These are phyloP conservation scores for Scytalidium lignicola DNA, from an alignment of 2,329 filamentous ascomycete species.

Conservation along the genomic window DNA sequence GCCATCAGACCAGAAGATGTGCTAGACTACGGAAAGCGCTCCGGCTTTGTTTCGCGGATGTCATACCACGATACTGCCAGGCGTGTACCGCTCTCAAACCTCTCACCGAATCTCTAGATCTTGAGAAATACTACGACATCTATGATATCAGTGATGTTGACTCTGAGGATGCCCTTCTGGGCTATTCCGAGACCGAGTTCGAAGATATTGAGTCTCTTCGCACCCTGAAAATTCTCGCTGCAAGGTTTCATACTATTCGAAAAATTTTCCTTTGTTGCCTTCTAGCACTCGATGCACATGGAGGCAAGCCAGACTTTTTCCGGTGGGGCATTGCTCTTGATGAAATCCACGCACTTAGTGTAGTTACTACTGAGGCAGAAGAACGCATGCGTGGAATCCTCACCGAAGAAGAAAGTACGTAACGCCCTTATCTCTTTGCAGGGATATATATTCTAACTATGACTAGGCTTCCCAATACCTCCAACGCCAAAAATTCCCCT, in stretches of 20 bases:
- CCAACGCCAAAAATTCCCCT: constrained; percentile 54
- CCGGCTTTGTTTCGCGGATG: constrained; percentile 61
- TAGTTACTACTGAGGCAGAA: constrained; percentile 56
- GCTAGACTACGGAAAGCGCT: constrained; percentile 73
- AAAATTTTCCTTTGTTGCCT: constrained; percentile 87
- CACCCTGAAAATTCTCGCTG: constrained; percentile 74
- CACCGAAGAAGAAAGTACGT: constrained; percentile 73
- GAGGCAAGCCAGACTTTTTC: constrained; percentile 68
- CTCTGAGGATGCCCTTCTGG: constrained; percentile 62
- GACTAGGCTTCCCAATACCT: constrained; percentile 46
- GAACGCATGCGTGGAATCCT: constrained; percentile 64
- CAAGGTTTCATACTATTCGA: constrained; percentile 72
- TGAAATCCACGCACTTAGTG: constrained; percentile 62
- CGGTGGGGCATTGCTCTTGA: constrained; percentile 77
- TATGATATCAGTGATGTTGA: constrained; percentile 75
- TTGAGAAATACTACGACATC: constrained; percentile 90
- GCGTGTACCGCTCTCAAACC: constrained; percentile 63
- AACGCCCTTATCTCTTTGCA: constrained; percentile 3
- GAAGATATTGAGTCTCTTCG: constrained; percentile 77
- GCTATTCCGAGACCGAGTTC: constrained; percentile 59
- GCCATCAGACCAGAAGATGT: constrained; percentile 73
- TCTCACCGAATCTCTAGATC: constrained; percentile 71
- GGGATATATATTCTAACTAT: constrained; percentile 18
- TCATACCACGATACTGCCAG: constrained; percentile 67
- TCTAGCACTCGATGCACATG: constrained; percentile 77